Evolutionary conservation across 2,329 filamentous ascomycete genomes (phyloP), one percentile per base, ranked within the genome.

Genomic region (Elsinoe ampelina): DNA sequence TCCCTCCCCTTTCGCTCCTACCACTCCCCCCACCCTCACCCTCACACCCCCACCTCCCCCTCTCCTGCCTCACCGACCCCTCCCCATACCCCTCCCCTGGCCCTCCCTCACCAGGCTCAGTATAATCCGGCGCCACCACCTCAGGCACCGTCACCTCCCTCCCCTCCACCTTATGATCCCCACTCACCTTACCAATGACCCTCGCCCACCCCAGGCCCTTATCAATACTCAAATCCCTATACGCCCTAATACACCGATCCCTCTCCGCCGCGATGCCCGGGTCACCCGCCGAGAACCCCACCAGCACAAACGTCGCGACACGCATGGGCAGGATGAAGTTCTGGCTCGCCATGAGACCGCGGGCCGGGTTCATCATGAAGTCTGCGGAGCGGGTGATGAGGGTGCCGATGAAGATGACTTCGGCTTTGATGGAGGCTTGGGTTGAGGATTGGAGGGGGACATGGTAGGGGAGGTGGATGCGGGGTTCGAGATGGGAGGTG

Each of bases 351-450:
- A 52, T 36, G 15, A 36, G 26, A 34, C 48, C 48, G 61, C 66
- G 17, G 61, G 64, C 58, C 59, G 68, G 61, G 63, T 72, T 67
- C 51, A 67, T 67, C 55, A 74, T 66, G 20, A 79, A 72, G 0
- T 82, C 82, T 61, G 89, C 85, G 50, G 88, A 83, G 61, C 79
- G 81, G 2, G 85, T 87, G 65, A 83, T 86, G 26, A 84, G 85
- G 42, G 86, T 80, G 65, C 89, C 85, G 1, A 89, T 76, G 70
- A 87, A 84, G 11, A 89, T 74, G 64, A 89, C 89, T 68, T 88
- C 85, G 68, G 88, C 84, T 1, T 84, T 87, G 11, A 86, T 78
- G 54, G 83, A 87, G 64, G 74, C 60, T 63, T 70, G 61, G 38
- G 72, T 59, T 70, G 63, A 62, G 73, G 63, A 66, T 69, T 66